Conservation (phyloP, 345 rosid genomes). For the Citrus hindsii region DNA sequence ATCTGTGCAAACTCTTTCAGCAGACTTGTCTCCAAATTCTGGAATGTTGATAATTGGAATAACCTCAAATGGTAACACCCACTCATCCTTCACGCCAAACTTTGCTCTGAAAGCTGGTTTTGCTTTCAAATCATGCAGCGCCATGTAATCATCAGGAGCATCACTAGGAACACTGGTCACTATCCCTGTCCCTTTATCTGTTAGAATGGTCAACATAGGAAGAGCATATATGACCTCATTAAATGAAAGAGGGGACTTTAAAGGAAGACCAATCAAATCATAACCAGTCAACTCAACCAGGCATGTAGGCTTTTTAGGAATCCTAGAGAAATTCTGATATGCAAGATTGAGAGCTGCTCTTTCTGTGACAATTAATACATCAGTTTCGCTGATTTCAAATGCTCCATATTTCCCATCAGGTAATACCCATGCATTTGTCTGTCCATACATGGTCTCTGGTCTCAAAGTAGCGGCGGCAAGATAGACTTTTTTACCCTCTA, state of each 20-base stretch:
- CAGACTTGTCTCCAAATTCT: conserved; percentile 82
- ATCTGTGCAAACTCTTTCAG: conserved; percentile 77
- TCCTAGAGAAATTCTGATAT: conserved; percentile 71
- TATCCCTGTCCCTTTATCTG: conserved; percentile 93
- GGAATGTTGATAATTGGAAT: conserved; percentile 80
- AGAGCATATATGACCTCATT: conserved; percentile 78
- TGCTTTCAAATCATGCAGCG: conserved; percentile 68
- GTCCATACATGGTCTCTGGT: conserved; percentile 98
- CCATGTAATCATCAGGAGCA: conserved; percentile 94
- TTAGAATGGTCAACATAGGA: conserved; percentile 90
- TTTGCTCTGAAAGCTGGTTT: conserved; percentile 79
- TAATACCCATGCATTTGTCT: conserved; percentile 94
- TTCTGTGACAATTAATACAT: conserved; percentile 65
- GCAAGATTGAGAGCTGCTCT: conserved; percentile 90
- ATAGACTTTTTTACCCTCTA: conserved; percentile 74
- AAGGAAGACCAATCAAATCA: conserved; percentile 84
- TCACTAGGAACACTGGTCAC: conserved; percentile 98
- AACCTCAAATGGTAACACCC: conserved; percentile 76
- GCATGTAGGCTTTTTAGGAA: conserved; percentile 72
- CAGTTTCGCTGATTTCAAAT: conserved; percentile 75
- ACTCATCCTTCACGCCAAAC: conserved; percentile 78
- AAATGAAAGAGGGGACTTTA: conserved; percentile 69
- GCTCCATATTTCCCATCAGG: conserved; percentile 97
- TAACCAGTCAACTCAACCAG: conserved; percentile 74
- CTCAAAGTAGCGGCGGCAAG: conserved; percentile 90